A percentile compares a stretch with the other conserved stretches of the same genome.
Evolutionary conservation across 2,329 filamentous ascomycete species (phyloP).

Genomic region (Phoma sp.): DNA sequence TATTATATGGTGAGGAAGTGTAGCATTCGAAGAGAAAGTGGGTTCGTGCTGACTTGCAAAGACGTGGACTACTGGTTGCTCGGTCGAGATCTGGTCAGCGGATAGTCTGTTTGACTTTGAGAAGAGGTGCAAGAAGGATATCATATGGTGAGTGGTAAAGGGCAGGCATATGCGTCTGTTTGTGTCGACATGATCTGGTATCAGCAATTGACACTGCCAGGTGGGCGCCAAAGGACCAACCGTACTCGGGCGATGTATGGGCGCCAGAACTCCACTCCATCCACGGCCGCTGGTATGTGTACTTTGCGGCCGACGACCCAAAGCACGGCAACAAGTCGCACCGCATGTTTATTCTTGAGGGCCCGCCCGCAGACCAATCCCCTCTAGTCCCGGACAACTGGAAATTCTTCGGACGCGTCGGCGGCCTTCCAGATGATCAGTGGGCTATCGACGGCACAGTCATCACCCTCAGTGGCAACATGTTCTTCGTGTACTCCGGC

Average conservation of each 20-base stretch:
- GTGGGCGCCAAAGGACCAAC: slow-evolving; percentile 51
- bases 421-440: slow-evolving; percentile 50
- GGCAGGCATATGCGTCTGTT: neutral
- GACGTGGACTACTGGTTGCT: slow-evolving; percentile 54
- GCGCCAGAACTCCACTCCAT: slow-evolving; percentile 63
- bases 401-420: slow-evolving; percentile 52
- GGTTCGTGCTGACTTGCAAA: slow-evolving; percentile 3
- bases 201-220: slow-evolving; percentile 24
- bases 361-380: slow-evolving; percentile 44
- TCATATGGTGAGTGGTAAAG: slow-evolving; percentile 42
- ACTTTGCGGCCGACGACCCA: slow-evolving; percentile 54
- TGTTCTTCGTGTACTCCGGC: slow-evolving; percentile 56
- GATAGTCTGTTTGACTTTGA: slow-evolving; percentile 50
- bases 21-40: too few species aligned
- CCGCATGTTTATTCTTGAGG: slow-evolving; percentile 55
- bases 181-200: neutral
- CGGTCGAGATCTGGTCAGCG: slow-evolving; percentile 54
- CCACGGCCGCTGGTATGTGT: slow-evolving; percentile 61
- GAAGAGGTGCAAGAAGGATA: slow-evolving; percentile 45
- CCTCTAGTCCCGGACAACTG: slow-evolving; percentile 44
- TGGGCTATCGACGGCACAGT: slow-evolving; percentile 59
- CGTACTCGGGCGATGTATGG: slow-evolving; percentile 58
- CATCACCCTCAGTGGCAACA: slow-evolving; percentile 44
- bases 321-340: slow-evolving; percentile 53
- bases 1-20: slow-evolving; percentile 50